Evolutionary conservation across 768 basidiomycete species (phyloP).

Genomic region (Calocybe cyanea): DNA sequence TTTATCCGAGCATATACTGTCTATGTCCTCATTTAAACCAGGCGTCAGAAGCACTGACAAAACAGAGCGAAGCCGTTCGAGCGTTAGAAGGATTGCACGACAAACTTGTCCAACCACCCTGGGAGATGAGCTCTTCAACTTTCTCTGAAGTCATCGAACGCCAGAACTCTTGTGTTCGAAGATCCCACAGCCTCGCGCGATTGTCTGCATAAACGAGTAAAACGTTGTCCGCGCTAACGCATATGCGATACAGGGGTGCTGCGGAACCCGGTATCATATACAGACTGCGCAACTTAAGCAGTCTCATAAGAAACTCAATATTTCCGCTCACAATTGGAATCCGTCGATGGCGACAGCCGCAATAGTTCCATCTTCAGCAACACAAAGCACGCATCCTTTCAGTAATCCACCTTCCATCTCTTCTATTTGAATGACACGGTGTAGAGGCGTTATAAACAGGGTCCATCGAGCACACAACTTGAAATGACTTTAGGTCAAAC

Average conservation of each 20-base stretch:
- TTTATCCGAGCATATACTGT: constrained; percentile 58
- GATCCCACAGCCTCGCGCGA: constrained; percentile 84
- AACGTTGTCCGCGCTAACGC: constrained; percentile 64
- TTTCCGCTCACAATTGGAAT: constrained; percentile 66
- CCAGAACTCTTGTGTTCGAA: constrained; percentile 78
- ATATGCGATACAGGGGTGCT: constrained; percentile 61
- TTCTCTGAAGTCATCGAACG: constrained; percentile 76
- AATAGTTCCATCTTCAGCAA: constrained; percentile 77
- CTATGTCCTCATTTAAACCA: constrained; percentile 67
- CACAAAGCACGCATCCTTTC: constrained; percentile 64
- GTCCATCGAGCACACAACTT: constrained; percentile 69
- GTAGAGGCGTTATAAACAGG: constrained; percentile 65
- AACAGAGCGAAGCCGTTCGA: constrained; percentile 54
- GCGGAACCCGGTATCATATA: constrained; percentile 80
- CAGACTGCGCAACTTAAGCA: constrained; percentile 41
- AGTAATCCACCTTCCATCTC: constrained; percentile 53
- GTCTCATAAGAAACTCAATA: background rate
- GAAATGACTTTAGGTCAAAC: constrained; percentile 44
- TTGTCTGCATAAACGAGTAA: constrained; percentile 73
- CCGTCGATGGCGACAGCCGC: constrained; percentile 73
- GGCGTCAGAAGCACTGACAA: constrained; percentile 66
- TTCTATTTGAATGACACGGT: constrained; percentile 51
- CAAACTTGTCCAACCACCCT: constrained; percentile 77
- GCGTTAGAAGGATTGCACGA: constrained; percentile 45
- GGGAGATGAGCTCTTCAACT: constrained; percentile 66